These are phyloP conservation scores for Calycina herbarum DNA, from an alignment of 2,329 filamentous ascomycete species.

Conservation along the genomic window DNA sequence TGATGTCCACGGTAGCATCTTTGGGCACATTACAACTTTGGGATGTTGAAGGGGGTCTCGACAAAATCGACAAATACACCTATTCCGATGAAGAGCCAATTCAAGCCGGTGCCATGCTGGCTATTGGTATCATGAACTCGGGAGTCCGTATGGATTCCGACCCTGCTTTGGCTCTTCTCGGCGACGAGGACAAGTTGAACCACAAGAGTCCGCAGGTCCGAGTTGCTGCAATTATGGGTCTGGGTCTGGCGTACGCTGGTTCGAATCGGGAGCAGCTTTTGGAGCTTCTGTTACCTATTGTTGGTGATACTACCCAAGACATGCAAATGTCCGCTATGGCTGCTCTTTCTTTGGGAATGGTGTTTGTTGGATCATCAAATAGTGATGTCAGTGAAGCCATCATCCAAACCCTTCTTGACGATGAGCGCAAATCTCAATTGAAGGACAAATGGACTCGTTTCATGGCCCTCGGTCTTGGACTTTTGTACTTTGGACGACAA, in stretches of 20 bases:
- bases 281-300: slow-evolving; percentile 81
- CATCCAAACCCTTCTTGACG: slow-evolving; percentile 88
- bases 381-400: slow-evolving; percentile 90
- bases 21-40: slow-evolving; percentile 88
- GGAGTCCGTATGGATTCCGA: slow-evolving; percentile 88
- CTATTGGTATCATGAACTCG: slow-evolving; percentile 93
- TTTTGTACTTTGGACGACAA: slow-evolving; percentile 94
- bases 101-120: slow-evolving; percentile 86
- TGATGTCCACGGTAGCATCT: slow-evolving; percentile 94
- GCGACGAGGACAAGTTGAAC: slow-evolving; percentile 76
- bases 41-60: slow-evolving; percentile 89
- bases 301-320: slow-evolving; percentile 77
- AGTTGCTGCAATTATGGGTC: slow-evolving; percentile 89
- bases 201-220: slow-evolving; percentile 76
- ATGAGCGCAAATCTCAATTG: slow-evolving; percentile 84
- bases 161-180: slow-evolving; percentile 82
- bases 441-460: slow-evolving; percentile 99
- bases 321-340: slow-evolving; percentile 98
- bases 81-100: slow-evolving; percentile 82
- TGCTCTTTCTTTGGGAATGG: slow-evolving; percentile 82
- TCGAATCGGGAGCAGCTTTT: slow-evolving; percentile 90
- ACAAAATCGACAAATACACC: slow-evolving; percentile 93
- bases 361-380: slow-evolving; percentile 91
- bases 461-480: slow-evolving; percentile 87
- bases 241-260: slow-evolving; percentile 91